Evolutionary conservation across 441 rosid species (phyloP).

Genomic region (Theobroma grandiflorum): DNA sequence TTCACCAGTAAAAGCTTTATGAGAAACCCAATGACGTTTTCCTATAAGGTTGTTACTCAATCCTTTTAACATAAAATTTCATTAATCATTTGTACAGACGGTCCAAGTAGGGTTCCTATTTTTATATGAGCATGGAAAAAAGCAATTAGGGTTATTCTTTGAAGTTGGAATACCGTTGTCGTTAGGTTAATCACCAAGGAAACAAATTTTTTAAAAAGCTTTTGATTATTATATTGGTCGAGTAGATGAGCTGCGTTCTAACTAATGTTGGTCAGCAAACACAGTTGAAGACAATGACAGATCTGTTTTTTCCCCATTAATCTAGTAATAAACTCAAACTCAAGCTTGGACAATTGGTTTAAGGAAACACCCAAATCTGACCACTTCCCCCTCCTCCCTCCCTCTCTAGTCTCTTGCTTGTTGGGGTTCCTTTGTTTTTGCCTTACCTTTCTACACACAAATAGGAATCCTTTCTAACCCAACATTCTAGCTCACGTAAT

Average conservation of each 20-base stretch:
- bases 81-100: not conserved
- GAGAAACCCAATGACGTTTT: not conserved
- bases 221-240: not conserved
- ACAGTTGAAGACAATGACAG: constrained; percentile 24
- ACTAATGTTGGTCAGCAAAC: constrained; percentile 13
- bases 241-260: constrained; percentile 28
- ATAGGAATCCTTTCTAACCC: constrained; percentile 13
- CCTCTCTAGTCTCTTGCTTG: not conserved
- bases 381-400: not conserved
- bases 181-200: constrained; percentile 16
- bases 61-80: not conserved
- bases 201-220: not conserved
- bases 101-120: not conserved
- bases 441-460: not conserved
- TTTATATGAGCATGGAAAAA: not conserved
- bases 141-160: not conserved
- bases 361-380: constrained; percentile 34
- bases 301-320: not conserved
- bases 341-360: constrained; percentile 15
- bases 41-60: not conserved
- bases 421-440: not conserved
- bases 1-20: no score
- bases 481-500: constrained; percentile 3
- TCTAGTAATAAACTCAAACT: not conserved
- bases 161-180: not conserved